These are phyloP conservation scores for Apostasia ramifera DNA, from an alignment of 106 monocot genomes.

Conservation along the genomic window DNA sequence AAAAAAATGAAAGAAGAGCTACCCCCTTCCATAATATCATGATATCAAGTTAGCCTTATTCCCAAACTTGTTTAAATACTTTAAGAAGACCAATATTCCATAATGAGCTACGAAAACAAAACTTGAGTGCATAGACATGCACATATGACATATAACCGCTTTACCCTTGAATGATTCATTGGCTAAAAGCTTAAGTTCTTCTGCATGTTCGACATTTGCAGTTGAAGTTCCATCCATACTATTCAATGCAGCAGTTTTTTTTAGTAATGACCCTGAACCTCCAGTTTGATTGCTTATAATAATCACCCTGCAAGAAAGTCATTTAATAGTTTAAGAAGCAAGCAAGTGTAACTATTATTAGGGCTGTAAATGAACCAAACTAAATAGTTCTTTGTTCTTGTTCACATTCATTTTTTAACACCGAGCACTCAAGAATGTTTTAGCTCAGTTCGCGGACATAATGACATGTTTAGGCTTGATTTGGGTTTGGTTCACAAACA, in stretches of 20 bases:
- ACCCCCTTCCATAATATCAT: background rate
- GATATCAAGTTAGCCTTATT: background rate
- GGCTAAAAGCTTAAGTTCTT: conserved; percentile 66
- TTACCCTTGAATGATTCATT: conserved; percentile 93
- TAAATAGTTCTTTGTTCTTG: too few relatives aligned
- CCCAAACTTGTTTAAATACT: background rate
- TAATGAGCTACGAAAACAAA: background rate
- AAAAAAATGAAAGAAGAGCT: background rate
- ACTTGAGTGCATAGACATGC: background rate
- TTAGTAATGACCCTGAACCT: background rate
- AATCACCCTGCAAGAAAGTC: too few relatives aligned
- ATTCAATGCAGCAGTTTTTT: conserved; percentile 5
- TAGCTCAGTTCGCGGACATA: too few relatives aligned
- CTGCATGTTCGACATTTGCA: conserved; percentile 46
- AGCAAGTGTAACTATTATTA: too few relatives aligned
- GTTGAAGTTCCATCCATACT: conserved; percentile 41
- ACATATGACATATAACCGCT: background rate
- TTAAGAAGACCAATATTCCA: background rate
- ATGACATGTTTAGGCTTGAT: too few relatives aligned
- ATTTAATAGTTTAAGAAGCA: too few relatives aligned
- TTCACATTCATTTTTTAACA: too few relatives aligned
- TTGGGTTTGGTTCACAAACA: too few relatives aligned
- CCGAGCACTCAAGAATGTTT: too few relatives aligned
- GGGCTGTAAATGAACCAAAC: too few relatives aligned
- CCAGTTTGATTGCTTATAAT: background rate